Conservation (phyloP, 169 alveolate genomes). For the Plasmodium reichenowi region DNA sequence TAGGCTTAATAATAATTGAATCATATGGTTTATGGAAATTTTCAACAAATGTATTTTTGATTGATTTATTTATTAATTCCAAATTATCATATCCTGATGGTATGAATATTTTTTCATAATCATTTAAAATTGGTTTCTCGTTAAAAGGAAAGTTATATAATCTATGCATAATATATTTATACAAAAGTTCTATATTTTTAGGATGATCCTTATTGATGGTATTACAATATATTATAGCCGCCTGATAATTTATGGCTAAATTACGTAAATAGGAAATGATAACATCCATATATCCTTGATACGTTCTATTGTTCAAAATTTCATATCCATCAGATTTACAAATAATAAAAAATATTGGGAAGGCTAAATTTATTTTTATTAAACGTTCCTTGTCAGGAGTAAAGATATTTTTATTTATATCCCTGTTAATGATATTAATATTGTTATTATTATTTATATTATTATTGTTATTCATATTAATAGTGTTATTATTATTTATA, state of each 20-base stretch:
- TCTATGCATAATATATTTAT: constrained; percentile 61
- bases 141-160: constrained; percentile 41
- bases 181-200: constrained; percentile 38
- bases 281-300: constrained; percentile 68
- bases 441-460: not conserved
- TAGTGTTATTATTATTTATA: not conserved
- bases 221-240: constrained; percentile 58
- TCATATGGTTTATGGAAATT: constrained; percentile 71
- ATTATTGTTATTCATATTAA: not conserved
- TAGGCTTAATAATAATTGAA: constrained; percentile 58
- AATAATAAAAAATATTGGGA: constrained; percentile 56
- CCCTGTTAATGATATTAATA: not conserved
- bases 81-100: constrained; percentile 71
- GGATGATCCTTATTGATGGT: constrained; percentile 47
- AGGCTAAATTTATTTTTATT: constrained; percentile 47
- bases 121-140: constrained; percentile 45
- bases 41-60: constrained; percentile 50
- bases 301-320: constrained; percentile 69
- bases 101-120: constrained; percentile 55
- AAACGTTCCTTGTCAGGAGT: not conserved
- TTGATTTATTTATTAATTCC: constrained; percentile 48
- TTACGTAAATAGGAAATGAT: constrained; percentile 46
- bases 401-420: not conserved
- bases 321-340: constrained; percentile 75
- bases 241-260: constrained; percentile 52